Percentiles rank a stretch among this genome's conserved stretches.
Evolutionary conservation across 2,329 filamentous ascomycete genomes (phyloP).

Genomic region (Aspergillus proliferans): DNA sequence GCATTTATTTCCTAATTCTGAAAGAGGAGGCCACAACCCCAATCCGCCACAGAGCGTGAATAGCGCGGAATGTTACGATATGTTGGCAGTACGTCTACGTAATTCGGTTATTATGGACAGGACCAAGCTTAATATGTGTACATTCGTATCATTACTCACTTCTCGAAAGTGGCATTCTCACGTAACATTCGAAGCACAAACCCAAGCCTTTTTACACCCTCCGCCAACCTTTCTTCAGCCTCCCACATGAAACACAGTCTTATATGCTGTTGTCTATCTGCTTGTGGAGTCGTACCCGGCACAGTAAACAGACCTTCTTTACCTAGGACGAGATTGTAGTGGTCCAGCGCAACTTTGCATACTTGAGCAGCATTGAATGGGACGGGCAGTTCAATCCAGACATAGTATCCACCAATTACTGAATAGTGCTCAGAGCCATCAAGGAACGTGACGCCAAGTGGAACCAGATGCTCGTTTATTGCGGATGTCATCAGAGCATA

Average conservation of each 20-base stretch:
- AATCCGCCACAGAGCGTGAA: too few species aligned
- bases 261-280: slow-evolving; percentile 48
- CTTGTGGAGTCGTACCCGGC: slow-evolving; percentile 47
- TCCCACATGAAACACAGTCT: slow-evolving; percentile 70
- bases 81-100: too few species aligned
- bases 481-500: slow-evolving; percentile 53
- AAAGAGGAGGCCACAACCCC: neutral
- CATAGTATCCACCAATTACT: slow-evolving; percentile 71
- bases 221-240: slow-evolving; percentile 56
- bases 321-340: slow-evolving; percentile 63
- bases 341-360: slow-evolving; percentile 50
- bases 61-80: too few species aligned
- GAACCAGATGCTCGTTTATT: slow-evolving; percentile 54
- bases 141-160: too few species aligned
- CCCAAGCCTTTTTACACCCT: slow-evolving; percentile 61
- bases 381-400: slow-evolving; percentile 66
- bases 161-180: too few species aligned
- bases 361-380: slow-evolving; percentile 50
- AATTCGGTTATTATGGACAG: too few species aligned
- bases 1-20: slow-evolving; percentile 10
- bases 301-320: slow-evolving; percentile 66
- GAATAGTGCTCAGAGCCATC: slow-evolving; percentile 32
- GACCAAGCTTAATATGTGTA: too few species aligned
- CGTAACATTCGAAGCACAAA: too few species aligned
- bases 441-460: slow-evolving; percentile 50